Conservation (phyloP, 768 basidiomycete genomes). For the Cytidiella melzeri region DNA sequence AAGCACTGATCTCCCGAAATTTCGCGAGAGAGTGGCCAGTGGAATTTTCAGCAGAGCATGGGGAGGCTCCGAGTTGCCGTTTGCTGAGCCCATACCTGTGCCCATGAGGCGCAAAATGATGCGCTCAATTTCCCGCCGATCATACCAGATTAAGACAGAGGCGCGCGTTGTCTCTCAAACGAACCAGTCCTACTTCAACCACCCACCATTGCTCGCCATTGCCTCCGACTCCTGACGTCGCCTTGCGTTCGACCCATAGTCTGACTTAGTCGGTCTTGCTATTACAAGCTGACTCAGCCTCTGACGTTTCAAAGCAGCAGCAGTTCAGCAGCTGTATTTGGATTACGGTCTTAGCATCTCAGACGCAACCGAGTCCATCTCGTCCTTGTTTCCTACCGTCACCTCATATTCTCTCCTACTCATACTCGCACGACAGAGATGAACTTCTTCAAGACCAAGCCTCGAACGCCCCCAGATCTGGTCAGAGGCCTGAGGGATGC, state of each 20-base stretch:
- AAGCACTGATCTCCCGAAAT: no score
- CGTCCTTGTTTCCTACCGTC: background rate
- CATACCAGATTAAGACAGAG: background rate
- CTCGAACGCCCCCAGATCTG: conserved; percentile 81
- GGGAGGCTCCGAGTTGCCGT: no score
- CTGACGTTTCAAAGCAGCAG: background rate
- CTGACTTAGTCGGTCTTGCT: background rate
- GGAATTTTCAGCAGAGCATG: no score
- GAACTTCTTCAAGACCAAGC: conserved; percentile 97
- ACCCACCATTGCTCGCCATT: background rate
- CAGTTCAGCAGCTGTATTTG: background rate
- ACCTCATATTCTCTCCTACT: background rate
- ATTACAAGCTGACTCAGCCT: background rate
- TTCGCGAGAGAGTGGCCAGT: no score
- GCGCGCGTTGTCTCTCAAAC: background rate
- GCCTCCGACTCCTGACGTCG: no score
- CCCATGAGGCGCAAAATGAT: no score
- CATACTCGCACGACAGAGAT: conserved; percentile 31
- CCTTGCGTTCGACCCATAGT: background rate
- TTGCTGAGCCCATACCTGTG: no score
- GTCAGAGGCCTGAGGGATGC: conserved; percentile 77
- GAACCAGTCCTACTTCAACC: background rate
- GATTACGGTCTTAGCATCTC: background rate
- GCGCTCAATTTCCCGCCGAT: background rate
- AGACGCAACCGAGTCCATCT: background rate